phyloP scores from a whole-genome alignment of 345 rosid genomes.

The Citrus unshiu region DNA sequence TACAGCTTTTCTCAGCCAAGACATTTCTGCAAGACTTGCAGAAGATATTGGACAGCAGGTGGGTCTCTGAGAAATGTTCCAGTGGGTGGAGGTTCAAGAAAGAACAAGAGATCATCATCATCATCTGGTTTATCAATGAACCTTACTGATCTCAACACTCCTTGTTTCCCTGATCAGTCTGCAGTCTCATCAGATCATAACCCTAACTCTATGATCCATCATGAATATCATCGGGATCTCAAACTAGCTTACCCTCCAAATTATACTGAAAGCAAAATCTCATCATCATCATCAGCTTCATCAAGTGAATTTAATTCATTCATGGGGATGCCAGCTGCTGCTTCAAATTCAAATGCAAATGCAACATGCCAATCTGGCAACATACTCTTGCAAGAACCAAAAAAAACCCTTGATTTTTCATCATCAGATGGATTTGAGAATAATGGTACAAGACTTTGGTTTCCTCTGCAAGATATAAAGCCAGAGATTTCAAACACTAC shows the following conservation, averaged over 20 bases:
- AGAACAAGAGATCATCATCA: slow-evolving; percentile 43
- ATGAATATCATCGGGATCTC: slow-evolving; percentile 34
- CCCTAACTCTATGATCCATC: slow-evolving; percentile 26
- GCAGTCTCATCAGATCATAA: slow-evolving; percentile 1
- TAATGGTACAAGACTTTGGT: slow-evolving; percentile 35
- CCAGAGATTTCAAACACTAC: slow-evolving; percentile 20
- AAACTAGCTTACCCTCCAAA: slow-evolving; percentile 28
- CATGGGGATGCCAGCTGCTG: no score
- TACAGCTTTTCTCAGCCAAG: slow-evolving; percentile 61
- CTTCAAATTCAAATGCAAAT: no score
- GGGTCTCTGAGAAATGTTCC: slow-evolving; percentile 60
- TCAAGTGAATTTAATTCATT: no score
- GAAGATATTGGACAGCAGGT: slow-evolving; percentile 64
- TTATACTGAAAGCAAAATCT: background rate
- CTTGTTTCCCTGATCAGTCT: background rate
- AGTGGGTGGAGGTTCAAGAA: slow-evolving; percentile 61
- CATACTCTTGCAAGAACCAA: no score
- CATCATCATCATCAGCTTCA: no score
- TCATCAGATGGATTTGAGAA: slow-evolving; percentile 29
- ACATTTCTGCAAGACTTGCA: slow-evolving; percentile 54
- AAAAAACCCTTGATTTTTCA: slow-evolving; percentile 25
- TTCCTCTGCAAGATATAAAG: slow-evolving; percentile 36
- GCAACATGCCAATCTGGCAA: no score
- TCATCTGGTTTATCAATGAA: slow-evolving; percentile 25
- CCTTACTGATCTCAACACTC: slow-evolving; percentile 17